Evolutionary conservation across 345 rosid genomes (phyloP), one percentile per base, ranked within the genome.

Genomic region (Raphanus sativus): DNA sequence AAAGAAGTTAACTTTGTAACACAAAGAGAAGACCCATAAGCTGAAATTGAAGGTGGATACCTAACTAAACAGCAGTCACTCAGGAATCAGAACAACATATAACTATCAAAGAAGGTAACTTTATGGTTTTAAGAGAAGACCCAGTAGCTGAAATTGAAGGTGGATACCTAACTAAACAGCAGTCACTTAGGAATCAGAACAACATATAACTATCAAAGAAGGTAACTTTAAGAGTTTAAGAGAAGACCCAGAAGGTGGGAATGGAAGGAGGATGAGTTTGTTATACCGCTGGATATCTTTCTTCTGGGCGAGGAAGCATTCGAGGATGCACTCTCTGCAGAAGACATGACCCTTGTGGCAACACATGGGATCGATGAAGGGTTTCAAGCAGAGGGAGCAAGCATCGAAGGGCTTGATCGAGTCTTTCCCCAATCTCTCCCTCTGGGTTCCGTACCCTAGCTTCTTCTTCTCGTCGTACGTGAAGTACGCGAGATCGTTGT

Each of bases 381-480:
- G 93, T 75, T 95, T 90, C 85, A 95, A 84, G 83, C 99, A 95
- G 83, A 92, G 99, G 38, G 87, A 85, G 75, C 99, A 95, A 11
- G 98, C 90, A 80, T 95, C 98, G 74, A 95, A 92, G 9, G 98
- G 99, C 80, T 95, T 95, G 24, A 92, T 89, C 2, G 98, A 95
- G 81, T 95, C 99, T 84, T 77, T 92, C 4, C 99, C 98, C 8
- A 95, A 89, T 74, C 99, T 75, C 89, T 95, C 99, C 83, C 70
- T 91, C 86, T 95, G 99, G 30, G 99, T 95, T 17, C 98, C 99
- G 58, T 92, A 95, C 2, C 98, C 97, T 63, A 95, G 87, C 86
- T 92, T 91, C 70, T 83, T 81, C 87, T 95, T 95, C 91, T 95
- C 99, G 60, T 92, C 97, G 90, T 95, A 92, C 8, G 99, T 95